Conservation (phyloP, 805 yeast species). For the Middelhovenomyces tepae region DNA sequence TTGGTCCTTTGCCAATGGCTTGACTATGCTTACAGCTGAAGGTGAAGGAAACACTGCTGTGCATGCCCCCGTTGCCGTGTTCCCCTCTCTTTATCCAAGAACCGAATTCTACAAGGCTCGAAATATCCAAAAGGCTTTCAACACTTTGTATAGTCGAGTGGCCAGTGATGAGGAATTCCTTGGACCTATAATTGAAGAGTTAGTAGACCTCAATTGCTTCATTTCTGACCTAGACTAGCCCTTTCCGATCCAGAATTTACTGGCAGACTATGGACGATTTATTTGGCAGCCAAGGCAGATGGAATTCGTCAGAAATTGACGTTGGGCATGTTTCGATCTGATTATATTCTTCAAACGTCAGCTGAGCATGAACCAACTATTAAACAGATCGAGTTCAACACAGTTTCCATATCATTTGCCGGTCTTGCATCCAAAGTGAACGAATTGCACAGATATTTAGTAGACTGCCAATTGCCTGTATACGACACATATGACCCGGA, state of each 20-base stretch:
- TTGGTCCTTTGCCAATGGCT: slow-evolving; percentile 73
- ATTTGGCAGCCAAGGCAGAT: slow-evolving; percentile 34
- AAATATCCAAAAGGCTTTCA: slow-evolving; percentile 57
- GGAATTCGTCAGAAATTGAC: slow-evolving; percentile 50
- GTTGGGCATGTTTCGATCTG: slow-evolving; percentile 82
- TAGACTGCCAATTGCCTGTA: no score
- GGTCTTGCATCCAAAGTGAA: slow-evolving; percentile 80
- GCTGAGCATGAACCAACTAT: slow-evolving; percentile 34
- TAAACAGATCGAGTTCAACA: slow-evolving; percentile 94
- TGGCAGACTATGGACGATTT: slow-evolving; percentile 60
- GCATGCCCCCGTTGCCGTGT: slow-evolving; percentile 81
- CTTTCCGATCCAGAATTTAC: slow-evolving; percentile 68
- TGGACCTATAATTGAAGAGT: slow-evolving; percentile 39
- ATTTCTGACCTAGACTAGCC: slow-evolving; percentile 30
- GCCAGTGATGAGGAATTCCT: slow-evolving; percentile 58
- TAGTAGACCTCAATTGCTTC: slow-evolving; percentile 10
- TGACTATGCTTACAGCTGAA: slow-evolving; percentile 68
- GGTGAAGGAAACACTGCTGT: slow-evolving; percentile 37
- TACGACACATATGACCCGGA: slow-evolving; percentile 32
- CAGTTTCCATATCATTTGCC: slow-evolving; percentile 92
- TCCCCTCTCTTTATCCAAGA: slow-evolving; percentile 82
- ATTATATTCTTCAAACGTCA: slow-evolving; percentile 61
- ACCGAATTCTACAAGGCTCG: slow-evolving; percentile 57
- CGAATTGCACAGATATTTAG: slow-evolving; percentile 52
- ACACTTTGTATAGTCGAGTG: slow-evolving; percentile 64